Evolutionary conservation across 805 yeast species (phyloP).

Genomic region (Barnettozyma pratensis): DNA sequence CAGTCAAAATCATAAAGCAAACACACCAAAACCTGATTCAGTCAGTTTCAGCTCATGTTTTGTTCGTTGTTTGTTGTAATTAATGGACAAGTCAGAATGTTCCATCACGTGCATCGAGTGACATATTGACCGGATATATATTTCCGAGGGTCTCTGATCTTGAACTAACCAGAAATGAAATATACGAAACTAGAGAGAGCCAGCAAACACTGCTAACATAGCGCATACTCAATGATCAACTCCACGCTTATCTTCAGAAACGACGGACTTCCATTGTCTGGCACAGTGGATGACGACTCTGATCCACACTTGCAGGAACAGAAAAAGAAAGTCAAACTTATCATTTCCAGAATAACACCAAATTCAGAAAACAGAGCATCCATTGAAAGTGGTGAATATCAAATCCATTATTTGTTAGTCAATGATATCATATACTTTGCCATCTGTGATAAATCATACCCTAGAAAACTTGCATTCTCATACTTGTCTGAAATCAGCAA

Average conservation of each 20-base stretch:
- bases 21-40: no score
- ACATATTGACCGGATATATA: no score
- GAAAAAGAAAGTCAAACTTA: constrained; percentile 77
- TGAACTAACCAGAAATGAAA: background rate
- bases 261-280: constrained; percentile 84
- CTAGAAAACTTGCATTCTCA: constrained; percentile 84
- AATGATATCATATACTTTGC: constrained; percentile 71
- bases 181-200: no score
- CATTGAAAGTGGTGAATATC: constrained; percentile 68
- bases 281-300: constrained; percentile 81
- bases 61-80: no score
- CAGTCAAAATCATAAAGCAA: no score
- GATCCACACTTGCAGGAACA: constrained; percentile 61
- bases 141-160: background rate
- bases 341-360: constrained; percentile 70
- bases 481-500: constrained; percentile 75
- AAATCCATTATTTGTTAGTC: constrained; percentile 65
- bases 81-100: no score
- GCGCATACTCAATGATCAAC: constrained; percentile 40
- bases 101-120: background rate
- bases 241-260: constrained; percentile 62
- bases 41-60: no score
- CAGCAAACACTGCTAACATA: no score
- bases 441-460: constrained; percentile 74
- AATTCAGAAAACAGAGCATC: constrained; percentile 82